A percentile compares a stretch with the other conserved stretches of the same genome.
Conservation (phyloP, 257 asterid genomes). For the Ehretia macrophylla region DNA sequence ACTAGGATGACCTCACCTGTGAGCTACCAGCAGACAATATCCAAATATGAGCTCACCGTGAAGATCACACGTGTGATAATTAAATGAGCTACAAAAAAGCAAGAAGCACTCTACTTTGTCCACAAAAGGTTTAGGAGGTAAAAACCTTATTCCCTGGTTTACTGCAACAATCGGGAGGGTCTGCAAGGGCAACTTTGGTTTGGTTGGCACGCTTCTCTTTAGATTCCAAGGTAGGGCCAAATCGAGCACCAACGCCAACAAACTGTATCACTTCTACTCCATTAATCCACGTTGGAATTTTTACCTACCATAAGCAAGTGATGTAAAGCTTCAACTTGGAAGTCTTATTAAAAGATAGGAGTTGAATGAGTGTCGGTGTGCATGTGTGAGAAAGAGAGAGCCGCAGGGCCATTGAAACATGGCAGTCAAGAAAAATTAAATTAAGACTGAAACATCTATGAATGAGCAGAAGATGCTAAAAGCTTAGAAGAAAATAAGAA, state of each 20-base stretch:
- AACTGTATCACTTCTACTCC: slow-evolving; percentile 70
- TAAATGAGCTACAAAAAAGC: slow-evolving; percentile 11
- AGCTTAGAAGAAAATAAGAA: too few species aligned
- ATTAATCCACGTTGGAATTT: slow-evolving; percentile 82
- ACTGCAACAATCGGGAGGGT: slow-evolving; percentile 91
- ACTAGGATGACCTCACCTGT: slow-evolving; percentile 86
- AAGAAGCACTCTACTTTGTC: slow-evolving; percentile 1
- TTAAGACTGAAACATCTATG: too few species aligned
- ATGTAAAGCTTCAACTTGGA: slow-evolving; percentile 3
- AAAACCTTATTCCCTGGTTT: slow-evolving; percentile 71
- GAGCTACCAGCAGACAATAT: slow-evolving; percentile 36
- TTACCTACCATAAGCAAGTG: slow-evolving; percentile 50
- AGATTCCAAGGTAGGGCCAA: slow-evolving; percentile 87
- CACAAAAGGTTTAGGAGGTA: slow-evolving; percentile 9
- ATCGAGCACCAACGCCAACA: slow-evolving; percentile 97
- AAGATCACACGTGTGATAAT: neutral
- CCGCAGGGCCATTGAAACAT: neutral
- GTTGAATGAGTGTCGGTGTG: too few species aligned
- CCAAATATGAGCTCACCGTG: neutral
- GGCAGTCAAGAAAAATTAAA: neutral
- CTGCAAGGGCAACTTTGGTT: slow-evolving; percentile 71
- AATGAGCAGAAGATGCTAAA: too few species aligned
- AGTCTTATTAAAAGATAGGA: neutral
- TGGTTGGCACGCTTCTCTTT: slow-evolving; percentile 93
- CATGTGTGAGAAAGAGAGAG: too few species aligned